Percentiles rank a stretch among this genome's conserved stretches.
Evolutionary conservation across 352 stramenopile genomes (phyloP).

Genomic region (Phytophthora pluvialis): DNA sequence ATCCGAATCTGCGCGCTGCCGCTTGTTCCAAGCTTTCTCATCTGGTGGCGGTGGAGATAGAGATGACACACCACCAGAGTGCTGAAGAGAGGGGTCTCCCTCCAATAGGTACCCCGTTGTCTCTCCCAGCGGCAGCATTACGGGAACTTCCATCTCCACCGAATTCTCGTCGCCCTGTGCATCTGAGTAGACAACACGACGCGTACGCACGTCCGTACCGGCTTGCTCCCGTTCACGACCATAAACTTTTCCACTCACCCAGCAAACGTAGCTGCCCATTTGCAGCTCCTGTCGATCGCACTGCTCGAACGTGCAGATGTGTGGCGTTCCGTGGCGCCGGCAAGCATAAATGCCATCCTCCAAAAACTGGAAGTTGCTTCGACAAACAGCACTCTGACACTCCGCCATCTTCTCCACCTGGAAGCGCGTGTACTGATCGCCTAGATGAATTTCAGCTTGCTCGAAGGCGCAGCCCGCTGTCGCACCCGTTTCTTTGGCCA

Average conservation of each 20-base stretch:
- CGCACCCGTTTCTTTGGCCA: not conserved
- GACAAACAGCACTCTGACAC: conserved; percentile 49
- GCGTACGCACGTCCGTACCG: conserved; percentile 67
- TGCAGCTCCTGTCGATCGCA: conserved; percentile 65
- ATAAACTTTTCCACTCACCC: conserved; percentile 70
- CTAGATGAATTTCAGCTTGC: conserved; percentile 63
- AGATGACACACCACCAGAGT: conserved; percentile 49
- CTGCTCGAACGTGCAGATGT: conserved; percentile 81
- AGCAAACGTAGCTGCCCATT: conserved; percentile 69
- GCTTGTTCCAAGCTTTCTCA: conserved; percentile 56
- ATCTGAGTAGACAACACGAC: conserved; percentile 66
- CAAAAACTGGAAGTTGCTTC: conserved; percentile 63
- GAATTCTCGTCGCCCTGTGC: conserved; percentile 51
- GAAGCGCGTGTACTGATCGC: conserved; percentile 64
- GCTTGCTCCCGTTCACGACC: conserved; percentile 62
- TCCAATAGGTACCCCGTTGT: conserved; percentile 72
- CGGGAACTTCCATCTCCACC: conserved; percentile 81
- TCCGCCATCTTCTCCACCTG: conserved; percentile 47
- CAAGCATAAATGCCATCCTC: conserved; percentile 82
- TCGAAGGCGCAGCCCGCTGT: conserved; percentile 42
- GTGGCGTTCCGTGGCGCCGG: conserved; percentile 63
- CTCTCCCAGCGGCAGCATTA: conserved; percentile 67
- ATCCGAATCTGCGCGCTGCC: conserved; percentile 23
- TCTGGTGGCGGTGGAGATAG: conserved; percentile 66
- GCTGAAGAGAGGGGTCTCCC: conserved; percentile 29